Percentiles rank a stretch among this genome's conserved stretches.
Evolutionary conservation across 106 monocot genomes (phyloP).

Genomic region (Dendrobium chrysotoxum): DNA sequence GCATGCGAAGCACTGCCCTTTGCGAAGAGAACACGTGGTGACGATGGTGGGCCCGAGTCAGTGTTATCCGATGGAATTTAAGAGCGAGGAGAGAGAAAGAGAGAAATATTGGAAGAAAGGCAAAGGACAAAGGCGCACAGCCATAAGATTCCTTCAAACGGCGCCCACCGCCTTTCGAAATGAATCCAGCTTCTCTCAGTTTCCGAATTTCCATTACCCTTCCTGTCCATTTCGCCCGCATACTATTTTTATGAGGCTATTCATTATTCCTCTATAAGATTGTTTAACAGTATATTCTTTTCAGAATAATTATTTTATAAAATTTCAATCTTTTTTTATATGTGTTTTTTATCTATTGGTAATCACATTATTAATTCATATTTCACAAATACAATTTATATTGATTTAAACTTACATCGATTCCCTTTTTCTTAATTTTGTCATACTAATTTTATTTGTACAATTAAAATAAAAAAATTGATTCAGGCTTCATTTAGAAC

Average conservation of each 20-base stretch:
- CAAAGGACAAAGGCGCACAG: neutral
- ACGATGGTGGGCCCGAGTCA: neutral
- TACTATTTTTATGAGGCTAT: neutral
- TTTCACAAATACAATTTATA: no score
- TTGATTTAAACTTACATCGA: no score
- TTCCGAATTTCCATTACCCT: neutral
- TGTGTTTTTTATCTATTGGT: no score
- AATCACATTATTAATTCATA: no score
- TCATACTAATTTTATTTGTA: no score
- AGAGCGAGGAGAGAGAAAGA: neutral
- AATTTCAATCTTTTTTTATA: neutral
- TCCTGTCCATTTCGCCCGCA: neutral
- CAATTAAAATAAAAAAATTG: no score
- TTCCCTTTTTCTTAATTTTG: no score
- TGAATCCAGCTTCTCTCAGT: neutral
- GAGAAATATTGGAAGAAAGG: neutral
- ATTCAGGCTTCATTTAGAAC: no score
- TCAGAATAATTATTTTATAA: neutral
- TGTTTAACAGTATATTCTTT: neutral
- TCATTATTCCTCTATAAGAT: neutral
- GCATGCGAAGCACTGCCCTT: neutral
- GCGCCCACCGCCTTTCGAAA: neutral
- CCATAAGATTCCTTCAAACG: slow-evolving; percentile 5
- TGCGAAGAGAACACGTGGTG: neutral
- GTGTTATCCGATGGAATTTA: neutral